Evolutionary conservation across 257 asterid species (phyloP).

Genomic region (Coffea eugenioides): DNA sequence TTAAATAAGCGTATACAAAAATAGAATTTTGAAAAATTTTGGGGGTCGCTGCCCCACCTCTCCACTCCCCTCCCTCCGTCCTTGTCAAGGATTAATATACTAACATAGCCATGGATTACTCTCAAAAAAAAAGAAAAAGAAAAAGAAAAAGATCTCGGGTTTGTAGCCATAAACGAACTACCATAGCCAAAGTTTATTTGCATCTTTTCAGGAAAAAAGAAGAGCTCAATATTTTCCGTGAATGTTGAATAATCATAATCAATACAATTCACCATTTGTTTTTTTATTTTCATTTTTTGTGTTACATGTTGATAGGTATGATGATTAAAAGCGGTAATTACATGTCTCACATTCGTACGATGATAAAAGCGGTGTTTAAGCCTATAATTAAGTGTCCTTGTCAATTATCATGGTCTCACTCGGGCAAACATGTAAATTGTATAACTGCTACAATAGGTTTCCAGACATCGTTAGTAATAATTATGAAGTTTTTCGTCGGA

Average conservation of each 20-base stretch:
- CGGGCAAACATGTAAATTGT: background rate
- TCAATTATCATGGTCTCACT: background rate
- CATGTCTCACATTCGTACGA: no score
- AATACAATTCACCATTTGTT: background rate
- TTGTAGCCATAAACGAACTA: background rate
- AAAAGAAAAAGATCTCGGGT: no score
- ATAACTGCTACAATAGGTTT: background rate
- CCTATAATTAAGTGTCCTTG: slow-evolving; percentile 1
- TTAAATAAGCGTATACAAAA: no score
- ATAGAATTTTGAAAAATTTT: no score
- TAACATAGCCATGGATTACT: background rate
- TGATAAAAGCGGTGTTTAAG: background rate
- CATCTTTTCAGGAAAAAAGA: background rate
- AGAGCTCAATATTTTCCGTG: background rate
- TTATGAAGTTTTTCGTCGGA: background rate
- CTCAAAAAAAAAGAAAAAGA: background rate
- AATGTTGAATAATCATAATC: background rate
- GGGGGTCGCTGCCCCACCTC: no score
- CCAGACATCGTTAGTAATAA: background rate
- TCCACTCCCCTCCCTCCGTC: no score
- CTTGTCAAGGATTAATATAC: background rate
- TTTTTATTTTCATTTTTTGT: background rate
- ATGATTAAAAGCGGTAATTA: no score
- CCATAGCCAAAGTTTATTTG: background rate
- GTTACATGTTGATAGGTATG: background rate